Evolutionary conservation across 805 yeast genomes (phyloP), one percentile per base, ranked within the genome.

Genomic region (Candida andamanensis): DNA sequence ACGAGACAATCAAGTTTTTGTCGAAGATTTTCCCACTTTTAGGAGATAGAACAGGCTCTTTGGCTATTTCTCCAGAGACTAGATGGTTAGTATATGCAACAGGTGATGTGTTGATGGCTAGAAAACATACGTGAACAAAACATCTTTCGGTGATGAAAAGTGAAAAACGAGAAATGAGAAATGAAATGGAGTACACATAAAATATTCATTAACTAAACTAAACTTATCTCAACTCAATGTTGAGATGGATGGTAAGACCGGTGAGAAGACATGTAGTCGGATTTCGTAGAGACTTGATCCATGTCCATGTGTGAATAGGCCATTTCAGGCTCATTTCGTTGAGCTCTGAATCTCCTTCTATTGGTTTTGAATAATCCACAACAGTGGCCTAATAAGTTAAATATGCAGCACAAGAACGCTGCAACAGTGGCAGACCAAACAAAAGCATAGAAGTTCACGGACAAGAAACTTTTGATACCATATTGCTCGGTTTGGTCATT

Each of bases 41-140:
- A 3, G 80, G 77, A 0, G 95, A 85, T 1, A 89, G 60, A 6
- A 85, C 96, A 0, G 97, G 90, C 22, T 64, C 64, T n/a, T 49
- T 54, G 5, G 87, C 74, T 0, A 72, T 74, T 39, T 77, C 75
- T 8, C 95, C 95, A 9, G 95, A 80, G 15, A 84, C 49, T 29
- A 35, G n/a, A 56, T 8, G 22, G 45, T 45, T 41, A 41, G 45
- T 40, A 45, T 22, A 8, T 17, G 5, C 23, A 13, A 12, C 14
- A 29, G 15, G 25, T 26, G 5, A 17, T 5, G 21, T 11, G 4
- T 11, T 7, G 12, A 15, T 10, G 29, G 30, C 22, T n/a, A 13
- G 13, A 14, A 28, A 33, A 45, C 50, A 33, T 45, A 45, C 50
- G 34, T 21, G 55, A 36, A 47, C 55, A 50, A 26, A 46, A 37